Conservation (phyloP, 129 eudicot genomes). For the Escallonia herrerae region DNA sequence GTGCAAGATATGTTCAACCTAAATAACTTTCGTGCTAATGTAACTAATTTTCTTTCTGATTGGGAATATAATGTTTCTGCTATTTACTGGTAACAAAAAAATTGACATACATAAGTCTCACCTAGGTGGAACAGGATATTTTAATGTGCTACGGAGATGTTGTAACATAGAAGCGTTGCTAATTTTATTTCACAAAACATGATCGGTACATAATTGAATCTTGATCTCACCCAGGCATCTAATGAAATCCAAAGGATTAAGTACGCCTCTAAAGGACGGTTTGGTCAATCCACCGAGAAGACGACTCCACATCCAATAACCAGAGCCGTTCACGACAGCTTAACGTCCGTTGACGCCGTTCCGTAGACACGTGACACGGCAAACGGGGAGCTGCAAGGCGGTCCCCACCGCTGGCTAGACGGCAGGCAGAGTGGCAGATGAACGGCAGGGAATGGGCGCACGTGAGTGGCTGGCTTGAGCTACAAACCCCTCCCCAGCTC, state of each 20-base stretch:
- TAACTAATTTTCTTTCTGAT: no score
- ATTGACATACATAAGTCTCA: no score
- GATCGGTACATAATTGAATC: background rate
- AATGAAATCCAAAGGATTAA: background rate
- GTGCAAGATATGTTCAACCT: no score
- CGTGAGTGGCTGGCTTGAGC: constrained; percentile 33
- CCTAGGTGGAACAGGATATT: no score
- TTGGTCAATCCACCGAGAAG: background rate
- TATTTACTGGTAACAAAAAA: no score
- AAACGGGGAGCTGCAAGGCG: background rate
- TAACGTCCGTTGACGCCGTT: constrained; percentile 15
- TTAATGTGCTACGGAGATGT: background rate
- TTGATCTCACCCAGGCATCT: background rate
- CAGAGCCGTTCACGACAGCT: background rate
- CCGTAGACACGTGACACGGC: constrained; percentile 3
- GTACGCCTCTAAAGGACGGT: background rate
- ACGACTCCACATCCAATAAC: background rate
- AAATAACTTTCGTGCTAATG: no score
- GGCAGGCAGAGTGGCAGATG: constrained; percentile 23
- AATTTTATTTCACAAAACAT: background rate
- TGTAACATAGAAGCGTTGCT: no score
- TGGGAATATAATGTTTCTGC: no score
- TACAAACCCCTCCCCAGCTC: constrained; percentile 15
- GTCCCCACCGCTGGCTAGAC: constrained; percentile 52
- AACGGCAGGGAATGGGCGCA: constrained; percentile 60